Base-by-base conservation (phyloP, 208 protist species). In the Borovskyia barvae region DNA sequence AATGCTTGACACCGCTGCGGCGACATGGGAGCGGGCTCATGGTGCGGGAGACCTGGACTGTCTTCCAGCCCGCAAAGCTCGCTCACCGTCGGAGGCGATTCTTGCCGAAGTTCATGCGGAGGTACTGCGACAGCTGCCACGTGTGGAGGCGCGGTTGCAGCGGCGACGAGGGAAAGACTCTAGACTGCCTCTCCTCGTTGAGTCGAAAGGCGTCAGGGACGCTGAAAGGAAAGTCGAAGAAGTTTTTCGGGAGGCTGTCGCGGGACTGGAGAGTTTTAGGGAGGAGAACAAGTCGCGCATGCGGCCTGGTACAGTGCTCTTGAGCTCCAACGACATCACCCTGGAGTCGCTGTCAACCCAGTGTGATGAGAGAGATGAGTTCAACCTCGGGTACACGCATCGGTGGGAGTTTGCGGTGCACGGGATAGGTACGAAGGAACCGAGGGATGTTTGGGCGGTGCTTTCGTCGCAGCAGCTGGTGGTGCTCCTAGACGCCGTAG, bases 371-470 rank as follows among this genome's bases (percentile, higher is more conserved):
- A 58, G 72, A 1, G 80, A 81, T 12, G 83, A 91, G 72, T 87
- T 80, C 70, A 90, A 82, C 50, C 61, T 93, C 11, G 40, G 69
- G 42, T 84, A 94, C 72, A 85, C 83, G 9, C 79, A 91, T 42
- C 78, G 72, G 11, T 92, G 83, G 82, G 83, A 92, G 62, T 90
- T 91, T 40, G 66, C 70, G 1, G 75, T 91, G 36, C 50, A 75
- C 56, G 36, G 54, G 20, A 55, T 67, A 14, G 49, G 62, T 12
- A 61, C 72, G 0, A 33, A 58, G 2, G 72, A 84, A 33, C 70
- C 77, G 28, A 47, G 70, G 19, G 82, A 85, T 36, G 49, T 65
- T 20, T 92, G 84, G 82, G 85, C 82, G 2, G 80, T 92, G 22
- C 75, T 94, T 15, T 78, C 78, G 5, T 94, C 82, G 40, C 85